Percentiles rank a stretch among this genome's conserved stretches.
Evolutionary conservation across 345 rosid genomes (phyloP).

Genomic region (Turnera subulata): DNA sequence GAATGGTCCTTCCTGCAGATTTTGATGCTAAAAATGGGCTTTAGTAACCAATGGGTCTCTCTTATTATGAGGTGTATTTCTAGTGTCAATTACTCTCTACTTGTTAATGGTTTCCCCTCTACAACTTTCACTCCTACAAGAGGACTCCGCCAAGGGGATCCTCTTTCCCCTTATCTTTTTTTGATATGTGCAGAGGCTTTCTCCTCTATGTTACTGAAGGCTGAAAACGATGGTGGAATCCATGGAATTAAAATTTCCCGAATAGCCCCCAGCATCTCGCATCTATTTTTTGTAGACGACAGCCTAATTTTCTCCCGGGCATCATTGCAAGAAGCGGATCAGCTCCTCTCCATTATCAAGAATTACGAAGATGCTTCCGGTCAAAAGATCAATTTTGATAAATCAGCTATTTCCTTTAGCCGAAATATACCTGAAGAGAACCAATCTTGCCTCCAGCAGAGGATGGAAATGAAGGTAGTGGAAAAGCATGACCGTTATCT

Average conservation of each 20-base stretch:
- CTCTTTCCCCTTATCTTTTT: not conserved
- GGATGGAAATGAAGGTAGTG: no score
- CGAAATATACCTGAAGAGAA: no score
- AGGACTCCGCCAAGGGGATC: not conserved
- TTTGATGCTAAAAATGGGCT: not conserved
- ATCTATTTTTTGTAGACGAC: not conserved
- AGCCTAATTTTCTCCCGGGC: not conserved
- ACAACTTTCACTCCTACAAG: not conserved
- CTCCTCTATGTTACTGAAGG: not conserved
- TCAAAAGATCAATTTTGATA: not conserved
- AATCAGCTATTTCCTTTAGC: not conserved
- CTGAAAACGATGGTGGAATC: rapidly evolving
- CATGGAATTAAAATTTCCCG: not conserved
- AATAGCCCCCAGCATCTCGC: not conserved
- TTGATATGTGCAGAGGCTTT: not conserved
- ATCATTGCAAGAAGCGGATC: not conserved
- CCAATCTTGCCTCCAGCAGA: not conserved
- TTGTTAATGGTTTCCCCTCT: not conserved
- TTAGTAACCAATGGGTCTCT: not conserved
- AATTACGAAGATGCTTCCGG: not conserved
- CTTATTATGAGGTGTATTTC: not conserved
- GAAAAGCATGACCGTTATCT: not conserved
- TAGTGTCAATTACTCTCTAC: not conserved
- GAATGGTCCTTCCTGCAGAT: no score
- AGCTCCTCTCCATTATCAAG: not conserved